Evolutionary conservation across 23 red algal genomes (phyloP).

Genomic region (Gracilaria caudata): DNA sequence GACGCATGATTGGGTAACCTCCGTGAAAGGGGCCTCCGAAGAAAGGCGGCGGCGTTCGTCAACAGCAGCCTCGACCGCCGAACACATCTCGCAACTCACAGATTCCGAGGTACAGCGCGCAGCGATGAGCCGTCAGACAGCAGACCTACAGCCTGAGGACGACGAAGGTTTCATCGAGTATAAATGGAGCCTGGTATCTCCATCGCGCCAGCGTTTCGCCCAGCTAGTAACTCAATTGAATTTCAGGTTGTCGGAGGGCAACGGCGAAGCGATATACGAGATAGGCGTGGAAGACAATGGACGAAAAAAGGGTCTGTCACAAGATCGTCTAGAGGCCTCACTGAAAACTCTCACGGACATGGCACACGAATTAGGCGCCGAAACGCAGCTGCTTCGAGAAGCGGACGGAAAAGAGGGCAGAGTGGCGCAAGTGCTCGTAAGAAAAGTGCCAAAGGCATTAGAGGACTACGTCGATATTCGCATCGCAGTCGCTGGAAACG

Average conservation of each 20-base stretch:
- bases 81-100: neutral
- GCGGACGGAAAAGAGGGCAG: conserved; percentile 80
- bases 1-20: conserved; percentile 30
- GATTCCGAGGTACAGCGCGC: conserved; percentile 30
- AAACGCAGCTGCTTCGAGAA: conserved; percentile 75
- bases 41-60: conserved; percentile 16
- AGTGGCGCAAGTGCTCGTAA: conserved; percentile 85
- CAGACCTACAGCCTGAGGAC: conserved; percentile 85
- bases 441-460: conserved; percentile 77
- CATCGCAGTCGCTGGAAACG: conserved; percentile 96
- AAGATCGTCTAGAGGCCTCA: conserved; percentile 69
- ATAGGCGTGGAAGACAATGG: conserved; percentile 94
- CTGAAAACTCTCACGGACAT: conserved; percentile 82
- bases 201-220: conserved; percentile 85
- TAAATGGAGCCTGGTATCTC: conserved; percentile 90
- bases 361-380: conserved; percentile 89
- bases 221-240: conserved; percentile 98
- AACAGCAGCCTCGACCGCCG: neutral
- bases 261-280: conserved; percentile 96
- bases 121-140: neutral
- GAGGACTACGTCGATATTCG: conserved; percentile 96
- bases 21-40: conserved; percentile 11
- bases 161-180: conserved; percentile 98
- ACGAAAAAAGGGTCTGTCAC: conserved; percentile 69
- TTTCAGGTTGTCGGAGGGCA: conserved; percentile 87